These are phyloP conservation scores for Globisporangium cystogenes DNA, from an alignment of 352 stramenopile species.

Conservation along the genomic window DNA sequence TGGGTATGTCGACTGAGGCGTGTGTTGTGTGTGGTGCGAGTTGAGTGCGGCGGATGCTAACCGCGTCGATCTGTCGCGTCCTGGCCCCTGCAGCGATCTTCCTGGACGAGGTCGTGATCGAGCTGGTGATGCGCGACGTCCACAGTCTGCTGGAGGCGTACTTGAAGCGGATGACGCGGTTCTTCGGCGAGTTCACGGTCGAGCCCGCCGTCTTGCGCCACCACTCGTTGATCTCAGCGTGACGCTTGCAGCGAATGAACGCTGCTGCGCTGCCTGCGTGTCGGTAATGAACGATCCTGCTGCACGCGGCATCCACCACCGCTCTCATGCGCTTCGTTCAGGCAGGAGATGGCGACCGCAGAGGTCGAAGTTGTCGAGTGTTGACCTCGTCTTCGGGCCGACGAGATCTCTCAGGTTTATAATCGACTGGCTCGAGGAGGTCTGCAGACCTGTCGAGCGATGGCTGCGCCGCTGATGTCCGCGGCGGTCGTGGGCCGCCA, in stretches of 20 bases:
- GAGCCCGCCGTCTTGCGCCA: conserved; percentile 40
- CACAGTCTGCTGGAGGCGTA: conserved; percentile 64
- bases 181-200: conserved; percentile 59
- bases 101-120: conserved; percentile 72
- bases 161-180: conserved; percentile 41
- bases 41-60: background rate
- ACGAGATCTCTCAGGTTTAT: too few species aligned
- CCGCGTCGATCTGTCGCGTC: background rate
- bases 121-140: conserved; percentile 73
- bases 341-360: too few species aligned
- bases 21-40: too few species aligned
- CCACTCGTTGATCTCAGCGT: conserved; percentile 18
- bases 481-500: conserved; percentile 1
- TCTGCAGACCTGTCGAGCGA: too few species aligned
- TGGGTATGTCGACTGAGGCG: conserved; percentile 29
- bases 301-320: too few species aligned
- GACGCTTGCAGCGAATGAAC: too few species aligned
- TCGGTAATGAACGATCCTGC: background rate
- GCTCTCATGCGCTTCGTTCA: too few species aligned
- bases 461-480: conserved; percentile 7
- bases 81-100: conserved; percentile 44
- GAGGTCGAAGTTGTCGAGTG: too few species aligned
- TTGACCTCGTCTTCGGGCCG: too few species aligned
- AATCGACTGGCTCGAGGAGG: too few species aligned
- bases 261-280: too few species aligned